Base-by-base conservation (phyloP, 2,329 filamentous ascomycete genomes). In the Hymenoscyphus infarciens region DNA sequence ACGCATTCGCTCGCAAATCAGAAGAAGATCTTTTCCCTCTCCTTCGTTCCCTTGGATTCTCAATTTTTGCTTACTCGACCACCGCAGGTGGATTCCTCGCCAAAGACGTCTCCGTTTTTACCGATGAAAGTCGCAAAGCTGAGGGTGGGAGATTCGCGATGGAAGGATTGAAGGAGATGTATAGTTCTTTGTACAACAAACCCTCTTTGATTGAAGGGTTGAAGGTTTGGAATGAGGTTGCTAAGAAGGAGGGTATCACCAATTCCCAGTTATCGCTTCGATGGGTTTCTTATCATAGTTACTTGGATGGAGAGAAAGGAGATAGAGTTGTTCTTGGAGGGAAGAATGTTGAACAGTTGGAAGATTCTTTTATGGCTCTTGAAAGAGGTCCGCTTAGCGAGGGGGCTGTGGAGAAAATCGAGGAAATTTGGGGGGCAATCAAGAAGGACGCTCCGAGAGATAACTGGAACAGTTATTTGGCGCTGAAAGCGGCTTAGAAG, bases 51-150 rank as follows among this genome's bases (percentile, higher is more conserved):
- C 87, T 86, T 68, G 81, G 81, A 1, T 78, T 87, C 49, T 82
- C 84, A 59, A 79, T 87, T 59, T 83, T 87, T n/a, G 75, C 84
- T 54, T 87, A 87, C 74, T 87, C 87, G 66, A 84, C 84, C 0
- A 76, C 87, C 27, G 85, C 84, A 2, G 85, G 85, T 25, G 86
- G 85, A 1, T 75, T 88, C 31, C 83, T 88, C 70, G 81, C 79
- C 33, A 67, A 64, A 56, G 64, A 63, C 0, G 72, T 74, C 6
- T 70, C 22, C 0, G 22, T 53, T 1, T 63, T 66, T 13, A 22
- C 39, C 7, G 8, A 45, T 45, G 39, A 19, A 10, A 2, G 5
- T n/a, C 38, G 19, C 16, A 39, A 55, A 59, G 27, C 13, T 16
- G 1, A 84, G 83, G 13, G 56, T 66, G 8, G 78, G 79, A 49